Percentiles rank a stretch among this genome's conserved stretches.
These are phyloP conservation scores for Mortierella alpina DNA, from an alignment of 192 early-diverging fungal genomes.

Conservation along the genomic window DNA sequence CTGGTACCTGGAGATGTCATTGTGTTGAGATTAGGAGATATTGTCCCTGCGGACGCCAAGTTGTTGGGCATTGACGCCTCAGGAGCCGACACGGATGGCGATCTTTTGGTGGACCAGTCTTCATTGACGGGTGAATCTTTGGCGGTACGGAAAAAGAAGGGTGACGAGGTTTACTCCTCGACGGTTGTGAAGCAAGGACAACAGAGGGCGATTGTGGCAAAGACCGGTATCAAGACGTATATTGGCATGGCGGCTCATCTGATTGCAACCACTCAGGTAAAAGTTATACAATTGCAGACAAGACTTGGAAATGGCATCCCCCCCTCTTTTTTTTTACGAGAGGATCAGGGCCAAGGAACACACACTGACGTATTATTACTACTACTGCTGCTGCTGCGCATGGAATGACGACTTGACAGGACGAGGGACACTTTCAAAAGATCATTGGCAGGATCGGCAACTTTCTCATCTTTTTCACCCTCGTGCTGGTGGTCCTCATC, in stretches of 20 bases:
- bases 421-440: constrained; percentile 83
- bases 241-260: constrained; percentile 80
- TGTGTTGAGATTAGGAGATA: constrained; percentile 78
- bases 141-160: constrained; percentile 66
- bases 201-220: constrained; percentile 74
- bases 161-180: constrained; percentile 73
- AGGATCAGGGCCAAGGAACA: too few species aligned
- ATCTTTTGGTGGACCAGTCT: constrained; percentile 76
- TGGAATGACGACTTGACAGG: constrained; percentile 20
- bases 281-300: too few species aligned
- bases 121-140: constrained; percentile 83
- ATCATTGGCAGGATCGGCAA: constrained; percentile 82
- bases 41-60: constrained; percentile 77
- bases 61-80: constrained; percentile 63
- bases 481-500: constrained; percentile 64
- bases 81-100: constrained; percentile 62
- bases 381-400: not conserved
- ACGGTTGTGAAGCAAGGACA: constrained; percentile 81
- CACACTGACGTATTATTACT: not conserved
- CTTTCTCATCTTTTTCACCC: constrained; percentile 74
- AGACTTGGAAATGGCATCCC: not conserved
- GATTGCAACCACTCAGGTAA: constrained; percentile 68
- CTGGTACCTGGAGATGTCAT: constrained; percentile 83
- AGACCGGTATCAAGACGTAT: constrained; percentile 79
- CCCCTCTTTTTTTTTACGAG: not conserved